Conservation (phyloP, 331 rosid species). For the Quercus phellos region DNA sequence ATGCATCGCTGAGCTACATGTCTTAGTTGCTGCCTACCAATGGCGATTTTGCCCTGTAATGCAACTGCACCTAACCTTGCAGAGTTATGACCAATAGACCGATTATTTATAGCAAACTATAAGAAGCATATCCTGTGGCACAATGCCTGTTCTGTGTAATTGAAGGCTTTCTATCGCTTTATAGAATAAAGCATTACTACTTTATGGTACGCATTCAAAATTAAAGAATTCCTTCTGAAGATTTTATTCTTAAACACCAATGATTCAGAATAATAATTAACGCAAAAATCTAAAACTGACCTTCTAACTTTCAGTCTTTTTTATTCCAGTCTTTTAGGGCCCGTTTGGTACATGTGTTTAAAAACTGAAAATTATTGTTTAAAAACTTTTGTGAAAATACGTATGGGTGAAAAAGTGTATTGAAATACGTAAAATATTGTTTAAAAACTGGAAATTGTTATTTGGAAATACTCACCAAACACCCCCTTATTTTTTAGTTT, state of each 20-base stretch:
- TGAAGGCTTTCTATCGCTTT: not conserved
- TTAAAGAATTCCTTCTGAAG: not conserved
- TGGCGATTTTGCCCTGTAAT: slow-evolving; percentile 21
- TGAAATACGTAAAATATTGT: too few relatives aligned
- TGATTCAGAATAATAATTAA: not conserved
- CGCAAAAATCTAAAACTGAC: too few relatives aligned
- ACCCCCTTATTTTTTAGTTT: too few relatives aligned
- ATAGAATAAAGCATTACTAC: not conserved
- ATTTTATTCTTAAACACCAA: not conserved
- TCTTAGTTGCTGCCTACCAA: slow-evolving; percentile 15
- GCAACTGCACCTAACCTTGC: slow-evolving; percentile 1
- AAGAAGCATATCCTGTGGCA: slow-evolving; percentile 15
- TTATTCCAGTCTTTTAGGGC: too few relatives aligned
- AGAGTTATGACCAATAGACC: not conserved
- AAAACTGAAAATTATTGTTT: too few relatives aligned
- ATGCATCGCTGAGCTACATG: not conserved
- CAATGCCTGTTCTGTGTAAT: not conserved
- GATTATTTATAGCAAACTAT: not conserved
- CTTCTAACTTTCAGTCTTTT: too few relatives aligned
- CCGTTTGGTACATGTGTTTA: too few relatives aligned
- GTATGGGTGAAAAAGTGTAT: too few relatives aligned
- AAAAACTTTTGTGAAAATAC: too few relatives aligned
- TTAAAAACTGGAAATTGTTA: too few relatives aligned
- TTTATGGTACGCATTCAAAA: not conserved
- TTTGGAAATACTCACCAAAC: too few relatives aligned